Evolutionary conservation across 2,329 filamentous ascomycete species (phyloP), one percentile per base, ranked within the genome.

Genomic region (Aspergillus brunneoviolaceus): DNA sequence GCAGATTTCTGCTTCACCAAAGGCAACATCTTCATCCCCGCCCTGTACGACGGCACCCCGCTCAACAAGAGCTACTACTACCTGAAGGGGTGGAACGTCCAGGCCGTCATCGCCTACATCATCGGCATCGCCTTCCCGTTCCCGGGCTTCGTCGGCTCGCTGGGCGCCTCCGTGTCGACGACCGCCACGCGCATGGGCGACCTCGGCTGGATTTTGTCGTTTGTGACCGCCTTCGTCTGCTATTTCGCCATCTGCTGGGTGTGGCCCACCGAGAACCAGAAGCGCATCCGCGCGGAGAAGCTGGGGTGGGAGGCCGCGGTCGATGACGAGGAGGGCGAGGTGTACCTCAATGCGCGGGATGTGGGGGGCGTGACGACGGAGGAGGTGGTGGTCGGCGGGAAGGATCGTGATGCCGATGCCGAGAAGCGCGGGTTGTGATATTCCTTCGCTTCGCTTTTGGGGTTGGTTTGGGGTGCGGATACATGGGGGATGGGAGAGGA

Each of bases 11-110:
- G 25, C 45, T 55, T 55, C 42, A 6, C 53, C 1, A 55, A 55
- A 10, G 53, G 53, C 42, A 55, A 55, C 53, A 55, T 58, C 12
- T 51, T 52, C 47, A 14, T 39, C 35, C 31, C 51, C 2, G 47
- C 56, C 19, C 47, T 58, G 3, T 58, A 58, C 35, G 51, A 33
- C 31, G 35, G 50, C 29, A 58, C 42, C 14, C 29, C 33, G 10
- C 27, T 39, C 29, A 58, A 58, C 47, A 29, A 58, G 33, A 58
- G 48, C 45, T 58, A 58, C 31, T 51, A 51, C 16, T 58, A 54
- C 50, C n/a, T 27, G 23, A 9, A 35, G 11, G 56, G 56, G 14
- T 58, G 56, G 56, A 58, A 58, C 42, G 3, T 53, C 7, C 50
- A 58, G 19, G 56, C 56, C 31, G 42, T 54, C 2, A 29, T 49